Evolutionary conservation across 2,329 filamentous ascomycete species (phyloP), one percentile per base, ranked within the genome.

Genomic region (Nigrograna mackinnonii): DNA sequence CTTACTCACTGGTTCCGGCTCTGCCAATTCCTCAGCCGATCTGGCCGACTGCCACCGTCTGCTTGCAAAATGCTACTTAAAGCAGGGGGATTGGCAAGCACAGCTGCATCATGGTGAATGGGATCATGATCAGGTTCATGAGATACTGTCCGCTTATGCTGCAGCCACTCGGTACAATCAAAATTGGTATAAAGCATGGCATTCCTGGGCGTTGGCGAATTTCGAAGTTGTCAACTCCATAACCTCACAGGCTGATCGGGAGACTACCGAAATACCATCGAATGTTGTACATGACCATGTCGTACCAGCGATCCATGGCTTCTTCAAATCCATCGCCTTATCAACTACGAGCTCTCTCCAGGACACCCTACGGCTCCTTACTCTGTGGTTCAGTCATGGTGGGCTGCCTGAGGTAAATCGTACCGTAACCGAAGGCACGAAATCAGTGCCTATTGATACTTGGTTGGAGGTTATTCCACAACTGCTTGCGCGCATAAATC

Each of bases 381-480:
- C 94, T 0, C 74, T 99, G 6, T 99, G 94, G 94, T 97, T 99
- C 67, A 86, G 88, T 3, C 91, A 99, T 60, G 94, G 94, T 39
- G 89, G 90, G 17, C 85, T 90, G 60, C 76, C 83, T 20, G 92
- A 97, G 52, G 95, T 99, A 47, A 96, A 92, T 58, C 75, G 80
- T 13, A 89, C 88, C 13, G 89, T 99, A 18, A 91, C 85, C 0
- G 91, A 97, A 63, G 94, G 95, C 4, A 95, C 96, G 52, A 80
- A 87, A 1, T 87, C 88, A 26, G 91, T 99, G 53, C 96, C 89
- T 61, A 89, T 99, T 42, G 94, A 99, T 69, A 97, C 92, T 1
- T 99, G 94, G 95, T 82, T 99, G 14, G 91, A 97, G 62, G 95
- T 99, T 38, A 96, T 97, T 51, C 94, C 94, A 22, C 94, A 99